A percentile compares a stretch with the other conserved stretches of the same genome.
Conservation (phyloP, 139 green algal species). For the Mesotaenium endlicherianum region DNA sequence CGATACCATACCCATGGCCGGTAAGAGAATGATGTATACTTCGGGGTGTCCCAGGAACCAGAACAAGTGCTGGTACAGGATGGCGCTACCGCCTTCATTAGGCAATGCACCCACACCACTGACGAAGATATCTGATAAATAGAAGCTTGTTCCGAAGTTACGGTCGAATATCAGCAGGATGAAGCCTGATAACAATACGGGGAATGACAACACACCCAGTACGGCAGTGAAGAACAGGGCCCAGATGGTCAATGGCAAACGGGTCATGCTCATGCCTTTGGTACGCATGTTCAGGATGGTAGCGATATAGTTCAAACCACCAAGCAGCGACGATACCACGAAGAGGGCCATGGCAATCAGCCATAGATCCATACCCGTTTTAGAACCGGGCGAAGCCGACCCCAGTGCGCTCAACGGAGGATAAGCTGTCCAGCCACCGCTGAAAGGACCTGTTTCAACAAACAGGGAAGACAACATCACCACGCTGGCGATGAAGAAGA, state of each 20-base stretch:
- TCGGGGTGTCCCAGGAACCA: constrained; percentile 50
- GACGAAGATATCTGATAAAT: too few relatives aligned
- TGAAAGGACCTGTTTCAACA: background rate
- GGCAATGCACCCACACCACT: too few relatives aligned
- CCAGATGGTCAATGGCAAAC: constrained; percentile 60
- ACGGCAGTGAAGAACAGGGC: constrained; percentile 62
- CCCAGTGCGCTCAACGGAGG: background rate
- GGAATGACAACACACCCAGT: constrained; percentile 58
- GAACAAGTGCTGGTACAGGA: constrained; percentile 13
- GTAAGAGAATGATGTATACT: constrained; percentile 67
- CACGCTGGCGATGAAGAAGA: background rate
- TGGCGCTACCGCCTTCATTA: background rate
- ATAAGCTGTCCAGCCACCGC: constrained; percentile 22
- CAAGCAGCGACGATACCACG: background rate
- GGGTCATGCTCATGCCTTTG: constrained; percentile 29
- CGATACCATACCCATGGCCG: constrained; percentile 64
- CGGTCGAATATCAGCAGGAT: constrained; percentile 68
- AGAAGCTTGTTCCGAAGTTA: constrained; percentile 40
- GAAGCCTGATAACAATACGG: constrained; percentile 64
- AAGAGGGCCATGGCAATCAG: constrained; percentile 2
- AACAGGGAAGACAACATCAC: background rate
- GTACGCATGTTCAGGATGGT: constrained; percentile 43
- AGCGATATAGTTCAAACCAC: constrained; percentile 34
- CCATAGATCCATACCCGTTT: background rate
- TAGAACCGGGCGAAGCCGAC: background rate